Evolutionary conservation across 2,329 filamentous ascomycete species (phyloP).

Genomic region (Neospermospora avenae): DNA sequence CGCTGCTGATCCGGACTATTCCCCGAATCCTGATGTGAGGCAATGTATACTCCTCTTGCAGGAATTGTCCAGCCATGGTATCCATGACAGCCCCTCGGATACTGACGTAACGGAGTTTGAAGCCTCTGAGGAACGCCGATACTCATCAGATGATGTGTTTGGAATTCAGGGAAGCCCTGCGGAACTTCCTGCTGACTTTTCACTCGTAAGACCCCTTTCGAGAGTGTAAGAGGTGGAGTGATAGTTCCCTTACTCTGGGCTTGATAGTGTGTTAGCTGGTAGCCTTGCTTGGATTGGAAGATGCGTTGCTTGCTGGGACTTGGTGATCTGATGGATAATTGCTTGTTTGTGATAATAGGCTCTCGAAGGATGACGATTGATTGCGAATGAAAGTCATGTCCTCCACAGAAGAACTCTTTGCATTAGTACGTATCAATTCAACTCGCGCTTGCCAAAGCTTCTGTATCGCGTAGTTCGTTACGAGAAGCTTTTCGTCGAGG

Average conservation of each 20-base stretch:
- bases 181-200: not conserved
- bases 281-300: not conserved
- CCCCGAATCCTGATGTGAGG: not conserved
- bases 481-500: too few species aligned
- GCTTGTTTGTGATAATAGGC: not conserved
- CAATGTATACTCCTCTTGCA: not conserved
- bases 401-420: not conserved
- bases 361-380: not conserved
- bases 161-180: not conserved
- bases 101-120: not conserved
- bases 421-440: not conserved
- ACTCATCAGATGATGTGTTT: not conserved
- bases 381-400: not conserved
- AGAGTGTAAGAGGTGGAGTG: not conserved
- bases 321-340: not conserved
- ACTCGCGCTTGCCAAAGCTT: too few species aligned
- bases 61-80: not conserved
- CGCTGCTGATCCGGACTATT: not conserved
- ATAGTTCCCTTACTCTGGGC: not conserved
- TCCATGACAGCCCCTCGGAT: not conserved
- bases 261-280: not conserved
- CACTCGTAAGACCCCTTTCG: not conserved
- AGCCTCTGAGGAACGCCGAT: not conserved
- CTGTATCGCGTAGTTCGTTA: too few species aligned
- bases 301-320: not conserved